Percentiles rank a stretch among this genome's conserved stretches.
These are phyloP conservation scores for Xylariaceae sp. DNA, from an alignment of 2,329 filamentous ascomycete genomes.

Conservation along the genomic window DNA sequence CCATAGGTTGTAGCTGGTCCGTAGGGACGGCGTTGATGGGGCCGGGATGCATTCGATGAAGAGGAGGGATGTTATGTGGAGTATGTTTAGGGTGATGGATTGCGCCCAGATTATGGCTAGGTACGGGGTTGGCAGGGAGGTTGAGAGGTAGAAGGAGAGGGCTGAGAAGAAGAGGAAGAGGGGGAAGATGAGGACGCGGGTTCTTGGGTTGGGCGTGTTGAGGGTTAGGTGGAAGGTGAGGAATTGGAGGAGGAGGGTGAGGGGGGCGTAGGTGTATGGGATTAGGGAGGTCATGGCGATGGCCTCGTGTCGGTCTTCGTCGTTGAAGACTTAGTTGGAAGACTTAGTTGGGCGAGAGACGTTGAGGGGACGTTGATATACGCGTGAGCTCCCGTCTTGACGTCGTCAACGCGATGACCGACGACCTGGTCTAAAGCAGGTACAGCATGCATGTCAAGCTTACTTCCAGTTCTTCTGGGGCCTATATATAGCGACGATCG, in stretches of 20 bases:
- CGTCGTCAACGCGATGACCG: too few relatives aligned
- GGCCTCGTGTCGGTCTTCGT: too few relatives aligned
- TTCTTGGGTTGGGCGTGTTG: neutral
- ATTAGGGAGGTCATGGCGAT: neutral
- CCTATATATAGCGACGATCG: too few relatives aligned
- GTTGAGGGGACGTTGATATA: too few relatives aligned
- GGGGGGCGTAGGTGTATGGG: neutral
- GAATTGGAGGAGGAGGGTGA: neutral
- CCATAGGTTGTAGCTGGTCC: neutral
- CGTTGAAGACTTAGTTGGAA: too few relatives aligned
- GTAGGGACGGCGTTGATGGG: neutral
- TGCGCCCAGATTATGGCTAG: neutral
- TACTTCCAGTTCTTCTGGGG: too few relatives aligned
- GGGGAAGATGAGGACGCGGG: neutral
- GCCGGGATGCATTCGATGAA: neutral
- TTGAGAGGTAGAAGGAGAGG: neutral
- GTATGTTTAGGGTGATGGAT: neutral
- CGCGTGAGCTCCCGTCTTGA: too few relatives aligned
- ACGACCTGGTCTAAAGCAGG: too few relatives aligned
- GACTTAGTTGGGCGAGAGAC: too few relatives aligned
- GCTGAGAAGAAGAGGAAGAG: neutral
- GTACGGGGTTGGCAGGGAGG: neutral
- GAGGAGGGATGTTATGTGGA: neutral
- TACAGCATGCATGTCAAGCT: too few relatives aligned
- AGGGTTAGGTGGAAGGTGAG: neutral